phyloP scores from a whole-genome alignment of 2,329 filamentous ascomycete genomes.

The Diaporthe vexans region DNA sequence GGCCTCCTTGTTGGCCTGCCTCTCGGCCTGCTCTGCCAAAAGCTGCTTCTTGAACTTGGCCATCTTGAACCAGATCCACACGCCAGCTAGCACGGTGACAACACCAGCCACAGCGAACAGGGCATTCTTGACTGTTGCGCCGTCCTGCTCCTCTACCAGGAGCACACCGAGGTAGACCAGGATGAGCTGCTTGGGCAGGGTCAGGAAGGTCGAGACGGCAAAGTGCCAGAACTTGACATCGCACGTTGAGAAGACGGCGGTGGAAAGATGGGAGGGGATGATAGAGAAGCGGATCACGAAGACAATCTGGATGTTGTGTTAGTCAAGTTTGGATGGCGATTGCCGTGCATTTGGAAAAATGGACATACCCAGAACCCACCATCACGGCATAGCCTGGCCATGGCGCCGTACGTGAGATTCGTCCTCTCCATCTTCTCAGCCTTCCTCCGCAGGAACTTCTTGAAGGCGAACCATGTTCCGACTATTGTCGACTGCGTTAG shows the following conservation, averaged over 20 bases:
- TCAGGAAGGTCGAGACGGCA: slow-evolving; percentile 55
- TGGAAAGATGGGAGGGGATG: slow-evolving; percentile 58
- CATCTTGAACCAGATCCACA: slow-evolving; percentile 56
- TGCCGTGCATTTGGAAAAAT: no score
- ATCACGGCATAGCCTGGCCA: slow-evolving; percentile 56
- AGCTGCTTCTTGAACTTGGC: slow-evolving; percentile 51
- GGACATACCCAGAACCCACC: slow-evolving; percentile 55
- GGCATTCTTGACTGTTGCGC: slow-evolving; percentile 50
- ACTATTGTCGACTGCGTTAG: slow-evolving; percentile 44
- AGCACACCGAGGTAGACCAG: slow-evolving; percentile 58
- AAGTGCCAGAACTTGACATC: slow-evolving; percentile 58
- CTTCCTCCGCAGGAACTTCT: slow-evolving; percentile 52
- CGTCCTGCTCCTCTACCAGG: slow-evolving; percentile 48
- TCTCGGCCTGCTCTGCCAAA: slow-evolving; percentile 51
- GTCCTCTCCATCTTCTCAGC: slow-evolving; percentile 56
- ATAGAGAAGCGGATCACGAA: slow-evolving; percentile 57
- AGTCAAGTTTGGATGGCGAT: background rate
- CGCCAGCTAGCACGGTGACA: slow-evolving; percentile 53
- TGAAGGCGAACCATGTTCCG: slow-evolving; percentile 58
- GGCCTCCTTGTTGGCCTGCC: slow-evolving; percentile 40
- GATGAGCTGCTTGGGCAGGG: slow-evolving; percentile 58
- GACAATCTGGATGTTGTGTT: slow-evolving; percentile 49
- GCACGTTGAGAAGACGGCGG: slow-evolving; percentile 59
- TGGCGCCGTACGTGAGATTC: slow-evolving; percentile 56
- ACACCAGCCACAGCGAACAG: slow-evolving; percentile 52